Base-by-base conservation (phyloP, 2,329 filamentous ascomycete genomes). In the Zasmidium angulare region DNA sequence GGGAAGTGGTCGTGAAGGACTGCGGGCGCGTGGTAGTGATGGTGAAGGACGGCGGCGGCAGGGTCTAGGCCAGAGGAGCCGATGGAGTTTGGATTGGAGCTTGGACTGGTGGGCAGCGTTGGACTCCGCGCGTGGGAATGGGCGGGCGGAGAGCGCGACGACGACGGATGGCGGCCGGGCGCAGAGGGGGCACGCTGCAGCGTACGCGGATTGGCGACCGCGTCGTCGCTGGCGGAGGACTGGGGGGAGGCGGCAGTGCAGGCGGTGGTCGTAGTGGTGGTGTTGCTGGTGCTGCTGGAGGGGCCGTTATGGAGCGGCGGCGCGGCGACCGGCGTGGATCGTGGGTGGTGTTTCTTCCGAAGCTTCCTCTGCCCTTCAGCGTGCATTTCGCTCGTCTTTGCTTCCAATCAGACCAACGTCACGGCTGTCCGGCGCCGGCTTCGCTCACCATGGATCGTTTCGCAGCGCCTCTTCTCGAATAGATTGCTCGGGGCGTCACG, bases 1-100 rank as follows among this genome's bases (percentile, higher is more conserved):
- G 50, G 46, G 19, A 48, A 26, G 29, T 56, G 51, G n/a, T 56
- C 51, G 54, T 23, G 49, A 40, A 47, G 57, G 57, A 23, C 36
- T n/a, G 26, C 54, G 48, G 48, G 48, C 48, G 40, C 48, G 49
- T 51, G 40, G 50, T 51, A 29, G 31, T 22, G 26, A 21, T 22
- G 3, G 36, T 43, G 36, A 43, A 43, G 11, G n/a, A 47, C 20
- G 4, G 26, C 26, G n/a, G 55, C 20, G 22, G 29, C 29, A 46
- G 48, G 31, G 36, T 43, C 48, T 47, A 46, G 48, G 19, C 36
- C 31, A 46, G 50, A 21, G 55, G 29, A 46, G 52, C 29, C 31
- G 43, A 24, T 52, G 49, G 48, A 57, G 21, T n/a, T 19, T 21
- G 23, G 29, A 43, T 47, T 48, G 46, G 43, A 48, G 29, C 46